A percentile compares a stretch with the other conserved stretches of the same genome.
These are phyloP conservation scores for Kondoa subrosea DNA, from an alignment of 768 basidiomycete genomes.

Conservation along the genomic window DNA sequence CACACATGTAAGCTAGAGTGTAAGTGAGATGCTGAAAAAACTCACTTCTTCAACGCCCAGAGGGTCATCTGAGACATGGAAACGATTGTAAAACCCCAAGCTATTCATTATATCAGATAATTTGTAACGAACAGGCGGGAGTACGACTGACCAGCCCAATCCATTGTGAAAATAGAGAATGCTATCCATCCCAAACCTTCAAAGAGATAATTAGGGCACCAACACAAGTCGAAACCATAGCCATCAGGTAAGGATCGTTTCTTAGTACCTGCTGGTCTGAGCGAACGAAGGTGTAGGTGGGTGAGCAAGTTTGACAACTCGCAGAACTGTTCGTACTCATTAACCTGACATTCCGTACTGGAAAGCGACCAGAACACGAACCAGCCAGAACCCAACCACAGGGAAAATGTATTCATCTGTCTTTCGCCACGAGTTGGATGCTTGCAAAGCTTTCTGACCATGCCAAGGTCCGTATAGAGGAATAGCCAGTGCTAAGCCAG, in stretches of 20 bases:
- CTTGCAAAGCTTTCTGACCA: constrained; percentile 43
- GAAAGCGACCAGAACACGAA: constrained; percentile 37
- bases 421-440: constrained; percentile 46
- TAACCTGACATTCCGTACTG: not conserved
- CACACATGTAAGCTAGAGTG: too few relatives aligned
- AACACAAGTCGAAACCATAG: constrained; percentile 73
- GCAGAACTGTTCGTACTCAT: constrained; percentile 43
- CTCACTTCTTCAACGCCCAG: constrained; percentile 72
- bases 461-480: constrained; percentile 69
- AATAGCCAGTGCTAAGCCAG: constrained; percentile 59
- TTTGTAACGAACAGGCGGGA: not conserved
- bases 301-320: constrained; percentile 69
- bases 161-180: constrained; percentile 60
- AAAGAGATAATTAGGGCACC: constrained; percentile 88
- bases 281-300: constrained; percentile 62
- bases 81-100: constrained; percentile 46
- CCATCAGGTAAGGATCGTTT: constrained; percentile 76
- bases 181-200: constrained; percentile 61
- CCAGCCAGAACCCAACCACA: constrained; percentile 54
- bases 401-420: constrained; percentile 51
- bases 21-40: not conserved
- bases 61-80: constrained; percentile 51
- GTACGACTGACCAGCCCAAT: constrained; percentile 46
- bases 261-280: constrained; percentile 54
- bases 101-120: constrained; percentile 23